Base-by-base conservation (phyloP, 345 rosid genomes). In the Populus simonii region DNA sequence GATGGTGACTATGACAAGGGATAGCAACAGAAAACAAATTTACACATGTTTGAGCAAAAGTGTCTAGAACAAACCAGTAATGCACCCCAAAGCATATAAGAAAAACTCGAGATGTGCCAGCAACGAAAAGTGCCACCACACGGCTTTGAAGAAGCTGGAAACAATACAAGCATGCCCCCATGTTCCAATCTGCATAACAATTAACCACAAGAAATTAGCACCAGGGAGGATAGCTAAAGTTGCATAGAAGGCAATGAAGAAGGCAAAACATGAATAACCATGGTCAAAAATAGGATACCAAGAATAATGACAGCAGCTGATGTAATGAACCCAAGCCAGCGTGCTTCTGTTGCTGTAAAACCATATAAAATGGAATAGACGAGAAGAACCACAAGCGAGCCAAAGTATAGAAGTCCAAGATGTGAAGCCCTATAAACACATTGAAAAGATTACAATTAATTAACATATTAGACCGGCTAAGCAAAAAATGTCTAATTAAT, bases 1-100 rank as follows among this genome's bases (percentile, higher is more conserved):
- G 59, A 78, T 25, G 79, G 55, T 35, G 73, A 68, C 35, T 71
- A 63, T 76, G 61, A 82, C 70, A 76, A 35, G 63, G 27, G 70
- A 61, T 22, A 45, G 61, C 38, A 57, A 78, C 62, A 29, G 70
- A 85, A 83, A 75, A 31, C 6, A 78, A 78, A 39, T 53, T 33
- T 33, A 20, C 66, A 36, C 55, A 70, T 36, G 45, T 65, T 68
- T 62, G 33, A 23, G 65, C 18, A 35, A 66, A 33, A 43, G 75
- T 80, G 85, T 66, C 65, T 45, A 76, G 74, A 79, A 89, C 98
- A 86, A 83, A 96, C 98, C 99, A 96, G 86, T 91, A 96, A 83
- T 96, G 97, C 84, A 94, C 93, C 85, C 99, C 99, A 85, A 96
- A 96, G 89, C 97, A 94, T 83, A 96, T 94, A 77, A 96, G 96